Evolutionary conservation across 2,329 filamentous ascomycete species (phyloP), one percentile per base, ranked within the genome.

Genomic region (Penicillium verrucosum): DNA sequence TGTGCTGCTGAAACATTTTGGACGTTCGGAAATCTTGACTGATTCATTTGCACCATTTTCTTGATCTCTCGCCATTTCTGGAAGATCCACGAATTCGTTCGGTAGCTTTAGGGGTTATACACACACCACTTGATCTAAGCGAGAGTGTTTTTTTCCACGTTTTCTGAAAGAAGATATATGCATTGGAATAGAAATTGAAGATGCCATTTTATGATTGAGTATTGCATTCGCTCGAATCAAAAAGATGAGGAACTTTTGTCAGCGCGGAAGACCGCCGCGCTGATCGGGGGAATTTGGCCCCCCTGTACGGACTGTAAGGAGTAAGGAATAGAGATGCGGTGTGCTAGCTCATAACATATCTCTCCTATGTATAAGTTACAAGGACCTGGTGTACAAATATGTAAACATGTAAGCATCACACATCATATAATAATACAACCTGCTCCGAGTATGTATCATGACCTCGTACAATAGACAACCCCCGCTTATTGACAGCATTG

Each of bases 1-100:
- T 0, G 84, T 86, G 41, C 78, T 85, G 41, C 72, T 80, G 77
- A 89, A 89, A 72, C 83, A 65, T 47, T 58, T 51, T 7, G 65
- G 58, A 25, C 65, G 59, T 32, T 57, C 37, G 8, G 56, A 29
- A 45, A 51, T 30, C 23, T 27, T 55, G 18, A 54, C 30, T 7
- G 54, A 41, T 10, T 48, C 29, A 37, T 60, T 60, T 43, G 63
- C 61, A 12, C 52, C 45, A 25, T 63, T 61, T 41, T 65, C 64
- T 45, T 54, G 56, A 10, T 65, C 57, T 23, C 40, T 27, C 6
- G 21, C 21, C 45, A 51, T 48, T 42, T 42, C 11, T 12, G 14
- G 21, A 21, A 25, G 16, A 29, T 54, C 6, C 4, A 12, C 10
- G 14, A 37, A 18, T 11, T 44, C 27, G 29, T 36, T 21, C 9